Base-by-base conservation (phyloP, 176 grass and related monocot species). In the Zea luxurians region DNA sequence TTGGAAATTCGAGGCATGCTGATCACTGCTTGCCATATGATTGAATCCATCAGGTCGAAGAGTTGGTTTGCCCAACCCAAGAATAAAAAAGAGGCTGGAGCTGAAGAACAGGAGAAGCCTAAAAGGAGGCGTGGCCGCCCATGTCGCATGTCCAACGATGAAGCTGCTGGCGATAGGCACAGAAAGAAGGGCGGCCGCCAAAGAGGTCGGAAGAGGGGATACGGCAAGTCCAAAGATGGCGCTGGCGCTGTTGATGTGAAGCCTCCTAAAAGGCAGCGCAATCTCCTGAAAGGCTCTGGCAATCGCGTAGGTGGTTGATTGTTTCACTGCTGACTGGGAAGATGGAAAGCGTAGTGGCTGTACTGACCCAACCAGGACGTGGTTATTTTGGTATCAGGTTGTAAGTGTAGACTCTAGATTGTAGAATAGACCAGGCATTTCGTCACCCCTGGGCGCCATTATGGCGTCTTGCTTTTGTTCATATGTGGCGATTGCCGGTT, bases 391-490 rank as follows among this genome's bases (percentile, higher is more conserved):
- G 49, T 59, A 67, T 13, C 16, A 47, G 52, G 2, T 46, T 37
- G 48, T 49, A 40, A 40, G 35, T 48, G 9, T 72, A 36, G 68
- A 5, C 2, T 55, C 2, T 57, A 57, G 53, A 18, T 18, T 37
- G 1, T 72, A 35, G 68, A 20, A 4, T 17, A 18, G 45, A 10
- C 61, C 42, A 41, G 15, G 66, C 21, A 60, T 53, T 37, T 16
- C 36, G 8, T 20, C 78, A 48, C 50, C 21, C 3, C 66, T 3
- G 37, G 66, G 38, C 9, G 35, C 68, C 53, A 17, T 18, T 34
- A 5, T 0, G 63, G 43, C n/a, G 37, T 64, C 66, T 43, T 21
- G 21, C 48, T 84, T 83, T 78, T 78, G 66, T 78, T 71, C 44
- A 71, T 77, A 61, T 8, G 15, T 42, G 53, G 64, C 42, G 64